Evolutionary conservation across 1,284 basidiomycete species (phyloP), one percentile per base, ranked within the genome.

Genomic region (Gastroboletus turbinatus): DNA sequence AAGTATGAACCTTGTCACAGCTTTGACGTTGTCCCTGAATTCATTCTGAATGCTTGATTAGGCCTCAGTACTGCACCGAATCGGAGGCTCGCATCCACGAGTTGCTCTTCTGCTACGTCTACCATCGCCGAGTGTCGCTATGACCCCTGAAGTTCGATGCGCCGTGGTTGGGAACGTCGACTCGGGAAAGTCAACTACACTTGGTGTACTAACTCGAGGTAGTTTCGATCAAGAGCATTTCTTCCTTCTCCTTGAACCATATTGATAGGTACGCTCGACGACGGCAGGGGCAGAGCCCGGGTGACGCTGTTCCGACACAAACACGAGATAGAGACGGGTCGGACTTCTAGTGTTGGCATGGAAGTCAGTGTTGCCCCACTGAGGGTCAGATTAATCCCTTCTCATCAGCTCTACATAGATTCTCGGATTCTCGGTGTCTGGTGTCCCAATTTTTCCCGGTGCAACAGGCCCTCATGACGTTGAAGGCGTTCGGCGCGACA

Each of bases 141-240:
- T 83, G 36, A 88, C 86, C 21, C 86, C 91, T 16, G 96, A 99
- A 75, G 92, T 98, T 3, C 85, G 96, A 25, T 93, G 96, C 61
- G 96, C 96, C 0, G 94, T 97, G 3, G 92, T 98, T 10, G 96
- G 96, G 2, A 98, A 98, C 61, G 88, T 91, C n/a, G 88, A 91
- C 66, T 87, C 93, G 35, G 96, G 96, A 2, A 98, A 99, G 73
- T 94, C 90, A 3, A 98, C 95, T 14, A 94, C 94, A 16, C 78
- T 98, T 14, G 96, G 96, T 46, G 92, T 95, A 7, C 73, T 93
- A 2, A 92, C 90, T 25, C 77, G 89, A 72, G 90, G 87, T 86
- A 69, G 23, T 47, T 58, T 33, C 32, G 33, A 57, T 57, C 9
- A 30, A 38, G 40, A 10, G 1, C 2, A 6, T 23, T 40, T 42